Evolutionary conservation across 352 stramenopile genomes (phyloP).

Genomic region (Phytophthora citrophthora): DNA sequence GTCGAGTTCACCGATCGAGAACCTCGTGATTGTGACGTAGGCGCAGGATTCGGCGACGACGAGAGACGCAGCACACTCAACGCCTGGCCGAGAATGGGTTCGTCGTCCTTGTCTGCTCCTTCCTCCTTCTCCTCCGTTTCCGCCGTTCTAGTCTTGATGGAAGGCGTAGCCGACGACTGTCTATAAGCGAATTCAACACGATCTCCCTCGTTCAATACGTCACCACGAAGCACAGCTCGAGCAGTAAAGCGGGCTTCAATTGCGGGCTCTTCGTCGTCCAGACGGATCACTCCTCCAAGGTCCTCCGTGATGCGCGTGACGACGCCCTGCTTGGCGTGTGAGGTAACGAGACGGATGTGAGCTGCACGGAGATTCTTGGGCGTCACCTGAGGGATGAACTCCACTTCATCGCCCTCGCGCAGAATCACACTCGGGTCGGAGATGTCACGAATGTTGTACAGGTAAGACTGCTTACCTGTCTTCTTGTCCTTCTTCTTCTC

Average conservation of each 20-base stretch:
- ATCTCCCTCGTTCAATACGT: constrained; percentile 68
- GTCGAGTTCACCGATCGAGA: constrained; percentile 71
- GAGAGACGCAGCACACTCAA: constrained; percentile 62
- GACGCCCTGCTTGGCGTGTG: constrained; percentile 64
- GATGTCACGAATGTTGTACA: constrained; percentile 79
- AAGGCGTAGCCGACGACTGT: constrained; percentile 30
- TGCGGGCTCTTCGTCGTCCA: constrained; percentile 44
- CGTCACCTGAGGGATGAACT: constrained; percentile 57
- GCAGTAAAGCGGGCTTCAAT: constrained; percentile 54
- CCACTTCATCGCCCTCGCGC: constrained; percentile 75
- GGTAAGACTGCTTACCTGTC: constrained; percentile 30
- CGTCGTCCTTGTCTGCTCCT: constrained; percentile 4
- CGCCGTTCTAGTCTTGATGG: constrained; percentile 28
- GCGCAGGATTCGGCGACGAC: constrained; percentile 19
- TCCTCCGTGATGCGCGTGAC: constrained; percentile 60
- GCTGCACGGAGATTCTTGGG: constrained; percentile 58
- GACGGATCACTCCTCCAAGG: constrained; percentile 58
- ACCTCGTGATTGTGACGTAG: constrained; percentile 35
- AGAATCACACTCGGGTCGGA: constrained; percentile 57
- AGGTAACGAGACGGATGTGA: constrained; percentile 61
- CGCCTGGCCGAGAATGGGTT: constrained; percentile 40
- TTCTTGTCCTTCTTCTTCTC: constrained; percentile 35
- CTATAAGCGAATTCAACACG: constrained; percentile 74
- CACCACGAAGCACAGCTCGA: constrained; percentile 63
- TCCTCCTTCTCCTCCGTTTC: constrained; percentile 33